phyloP scores from a whole-genome alignment of 257 asterid species.

The Euphrasia confusa region DNA sequence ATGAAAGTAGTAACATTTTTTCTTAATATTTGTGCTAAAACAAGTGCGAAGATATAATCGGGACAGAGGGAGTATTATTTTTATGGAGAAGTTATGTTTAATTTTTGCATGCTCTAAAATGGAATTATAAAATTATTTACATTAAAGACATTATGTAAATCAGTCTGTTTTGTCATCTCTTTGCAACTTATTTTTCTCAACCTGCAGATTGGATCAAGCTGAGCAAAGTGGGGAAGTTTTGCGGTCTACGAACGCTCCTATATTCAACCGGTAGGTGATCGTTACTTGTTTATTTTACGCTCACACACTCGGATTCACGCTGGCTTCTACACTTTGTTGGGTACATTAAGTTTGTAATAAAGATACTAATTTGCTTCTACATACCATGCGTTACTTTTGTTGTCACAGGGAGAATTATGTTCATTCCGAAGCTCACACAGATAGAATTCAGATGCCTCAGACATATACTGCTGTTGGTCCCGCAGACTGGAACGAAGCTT shows the following conservation, averaged over 20 bases:
- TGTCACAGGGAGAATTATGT: slow-evolving; percentile 63
- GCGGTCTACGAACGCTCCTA: slow-evolving; percentile 54
- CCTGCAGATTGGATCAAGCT: slow-evolving; percentile 74
- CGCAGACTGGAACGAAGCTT: slow-evolving; percentile 93
- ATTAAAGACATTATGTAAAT: too few relatives aligned
- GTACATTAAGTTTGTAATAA: background rate
- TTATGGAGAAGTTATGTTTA: too few relatives aligned
- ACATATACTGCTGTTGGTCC: slow-evolving; percentile 63
- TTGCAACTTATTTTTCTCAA: slow-evolving; percentile 16
- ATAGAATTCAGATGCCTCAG: slow-evolving; percentile 52
- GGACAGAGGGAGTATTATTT: too few relatives aligned
- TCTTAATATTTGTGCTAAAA: too few relatives aligned
- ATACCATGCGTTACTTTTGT: slow-evolving; percentile 8
- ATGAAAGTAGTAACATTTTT: too few relatives aligned
- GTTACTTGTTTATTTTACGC: background rate
- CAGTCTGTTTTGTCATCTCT: slow-evolving; percentile 13
- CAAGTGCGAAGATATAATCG: too few relatives aligned
- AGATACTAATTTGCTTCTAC: too few relatives aligned
- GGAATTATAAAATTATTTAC: too few relatives aligned
- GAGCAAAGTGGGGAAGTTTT: slow-evolving; percentile 93
- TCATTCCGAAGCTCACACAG: slow-evolving; percentile 60
- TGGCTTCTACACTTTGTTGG: slow-evolving; percentile 2
- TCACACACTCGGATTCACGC: background rate
- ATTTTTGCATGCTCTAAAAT: too few relatives aligned
- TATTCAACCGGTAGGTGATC: slow-evolving; percentile 52